Evolutionary conservation across 169 alveolate species (phyloP), one percentile per base, ranked within the genome.

Genomic region (Theileria parva): DNA sequence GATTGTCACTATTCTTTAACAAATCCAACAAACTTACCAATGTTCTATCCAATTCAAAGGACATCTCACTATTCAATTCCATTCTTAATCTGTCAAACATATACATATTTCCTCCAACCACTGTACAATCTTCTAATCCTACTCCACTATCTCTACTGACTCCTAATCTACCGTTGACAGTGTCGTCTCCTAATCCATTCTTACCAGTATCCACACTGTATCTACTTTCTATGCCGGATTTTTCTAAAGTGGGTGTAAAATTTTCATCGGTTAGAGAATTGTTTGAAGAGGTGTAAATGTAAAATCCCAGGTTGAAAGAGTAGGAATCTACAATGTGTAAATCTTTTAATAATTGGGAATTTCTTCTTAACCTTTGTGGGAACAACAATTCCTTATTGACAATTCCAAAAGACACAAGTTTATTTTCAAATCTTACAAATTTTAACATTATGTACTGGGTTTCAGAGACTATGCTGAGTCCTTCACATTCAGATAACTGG

Each of bases 1-100:
- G 44, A 9, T 51, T 19, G 51, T 59, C 44, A 32, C 80, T n/a
- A 55, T 32, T 76, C 55, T 34, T 83, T 23, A 83, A 60, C 65
- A 83, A 63, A 65, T 83, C 89, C 25, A 69, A 64, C 15, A 83
- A 9, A 74, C 79, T 65, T 25, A 63, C 80, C 28, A 83, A 25
- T 23, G 80, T 70, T 13, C 71, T 23, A 51, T 83, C 89, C 30
- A 77, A 50, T n/a, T 83, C 89, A 71, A 63, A 73, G 28, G 89
- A 50, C 30, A 83, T 63, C 12, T 39, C 77, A 25, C 67, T 21
- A 51, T 83, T 83, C 68, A 83, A 21, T 50, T 30, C 51, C 15
- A 12, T 32, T n/a, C 89, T 32, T 8, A 83, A 17, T 21, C 69
- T 34, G 73, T 83, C 81, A 27, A 83, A 76, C 23, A 72, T 17